phyloP scores from a whole-genome alignment of 1,284 basidiomycete genomes.

The Inonotus obliquus region DNA sequence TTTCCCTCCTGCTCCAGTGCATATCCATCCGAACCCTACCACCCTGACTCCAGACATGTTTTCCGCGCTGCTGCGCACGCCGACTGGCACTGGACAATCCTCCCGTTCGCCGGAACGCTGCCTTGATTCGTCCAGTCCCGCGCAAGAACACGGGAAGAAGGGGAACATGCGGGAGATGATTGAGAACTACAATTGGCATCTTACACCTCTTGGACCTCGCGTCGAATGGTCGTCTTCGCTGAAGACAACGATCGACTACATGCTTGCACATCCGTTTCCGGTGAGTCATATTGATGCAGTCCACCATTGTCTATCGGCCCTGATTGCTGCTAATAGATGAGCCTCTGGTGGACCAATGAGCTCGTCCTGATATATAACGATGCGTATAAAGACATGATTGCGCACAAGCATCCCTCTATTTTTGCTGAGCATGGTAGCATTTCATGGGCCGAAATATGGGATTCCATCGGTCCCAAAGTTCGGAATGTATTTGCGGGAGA shows the following conservation, averaged over 20 bases:
- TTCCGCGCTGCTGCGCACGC: not conserved
- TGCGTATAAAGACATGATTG: slow-evolving; percentile 19
- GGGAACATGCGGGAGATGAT: slow-evolving; percentile 19
- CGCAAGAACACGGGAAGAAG: not conserved
- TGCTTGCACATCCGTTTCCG: slow-evolving; percentile 18
- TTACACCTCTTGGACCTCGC: slow-evolving; percentile 19
- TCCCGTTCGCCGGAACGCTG: slow-evolving; percentile 13
- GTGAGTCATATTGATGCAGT: slow-evolving; percentile 8
- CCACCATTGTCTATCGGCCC: not conserved
- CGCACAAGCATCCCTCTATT: slow-evolving; percentile 19
- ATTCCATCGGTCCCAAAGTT: slow-evolving; percentile 16
- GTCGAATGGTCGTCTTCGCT: slow-evolving; percentile 11
- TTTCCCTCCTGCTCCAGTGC: slow-evolving; percentile 8
- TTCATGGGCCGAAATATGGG: slow-evolving; percentile 22
- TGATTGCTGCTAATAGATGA: slow-evolving; percentile 10
- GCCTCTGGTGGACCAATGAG: slow-evolving; percentile 20
- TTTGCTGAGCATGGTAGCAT: slow-evolving; percentile 19
- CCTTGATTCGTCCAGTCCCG: not conserved
- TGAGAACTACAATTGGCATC: slow-evolving; percentile 17
- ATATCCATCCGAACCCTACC: not conserved
- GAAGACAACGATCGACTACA: slow-evolving; percentile 12
- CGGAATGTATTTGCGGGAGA: slow-evolving; percentile 15
- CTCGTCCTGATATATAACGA: slow-evolving; percentile 21
- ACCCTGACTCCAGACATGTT: not conserved
- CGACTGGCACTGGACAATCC: not conserved